Conservation (phyloP, 2,329 filamentous ascomycete species). For the Aureobasidium pullulans region DNA sequence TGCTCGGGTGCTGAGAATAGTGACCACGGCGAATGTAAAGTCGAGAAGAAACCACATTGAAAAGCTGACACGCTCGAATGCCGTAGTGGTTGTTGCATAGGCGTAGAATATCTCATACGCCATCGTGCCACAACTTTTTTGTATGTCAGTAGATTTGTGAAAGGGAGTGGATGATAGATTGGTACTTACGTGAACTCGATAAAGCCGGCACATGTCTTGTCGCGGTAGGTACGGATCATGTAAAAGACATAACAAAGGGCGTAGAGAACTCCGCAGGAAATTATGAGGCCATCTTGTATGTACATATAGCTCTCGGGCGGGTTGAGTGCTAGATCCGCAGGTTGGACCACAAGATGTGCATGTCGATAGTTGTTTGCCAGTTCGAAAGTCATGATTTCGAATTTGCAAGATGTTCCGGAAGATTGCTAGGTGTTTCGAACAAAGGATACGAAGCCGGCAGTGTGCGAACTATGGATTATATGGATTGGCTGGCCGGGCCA, state of each 20-base stretch:
- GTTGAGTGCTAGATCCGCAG: conserved; percentile 37
- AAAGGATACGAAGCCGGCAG: background rate
- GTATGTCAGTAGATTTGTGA: background rate
- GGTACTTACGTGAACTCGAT: conserved; percentile 21
- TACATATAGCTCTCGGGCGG: conserved; percentile 35
- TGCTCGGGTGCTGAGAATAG: conserved; percentile 26
- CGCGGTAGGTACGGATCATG: conserved; percentile 30
- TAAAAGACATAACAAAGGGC: conserved; percentile 36
- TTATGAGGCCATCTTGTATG: conserved; percentile 35
- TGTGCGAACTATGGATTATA: background rate
- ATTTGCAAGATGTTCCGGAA: background rate
- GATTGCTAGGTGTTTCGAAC: too few relatives aligned
- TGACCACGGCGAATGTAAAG: conserved; percentile 28
- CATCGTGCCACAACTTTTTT: conserved; percentile 23
- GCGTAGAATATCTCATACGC: conserved; percentile 36
- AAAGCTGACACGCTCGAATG: conserved; percentile 30
- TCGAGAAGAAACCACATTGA: conserved; percentile 33
- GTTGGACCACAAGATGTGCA: conserved; percentile 46
- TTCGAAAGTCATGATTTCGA: conserved; percentile 25
- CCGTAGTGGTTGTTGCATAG: conserved; percentile 28
- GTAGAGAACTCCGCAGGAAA: conserved; percentile 33
- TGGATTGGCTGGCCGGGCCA: background rate
- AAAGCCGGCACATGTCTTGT: conserved; percentile 28
- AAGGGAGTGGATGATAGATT: background rate
- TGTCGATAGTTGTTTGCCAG: conserved; percentile 29